Evolutionary conservation across 2,329 filamentous ascomycete genomes (phyloP).

Genomic region (Dendrostoma leiphaemia): DNA sequence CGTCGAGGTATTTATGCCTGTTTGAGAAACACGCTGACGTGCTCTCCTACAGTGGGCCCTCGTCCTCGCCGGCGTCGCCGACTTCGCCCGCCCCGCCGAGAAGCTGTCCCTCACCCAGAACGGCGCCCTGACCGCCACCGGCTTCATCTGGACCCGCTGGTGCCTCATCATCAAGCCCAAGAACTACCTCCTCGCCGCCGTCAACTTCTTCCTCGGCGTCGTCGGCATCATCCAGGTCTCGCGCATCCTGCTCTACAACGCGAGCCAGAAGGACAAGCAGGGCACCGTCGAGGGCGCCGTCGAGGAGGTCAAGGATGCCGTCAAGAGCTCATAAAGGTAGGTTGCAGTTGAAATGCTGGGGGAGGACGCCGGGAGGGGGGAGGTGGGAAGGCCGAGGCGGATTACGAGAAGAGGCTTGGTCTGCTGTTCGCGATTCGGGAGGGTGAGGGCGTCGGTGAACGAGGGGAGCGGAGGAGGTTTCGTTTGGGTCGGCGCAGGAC

Average conservation of each 20-base stretch:
- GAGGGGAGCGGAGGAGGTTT: too few relatives aligned
- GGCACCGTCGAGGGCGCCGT: conserved; percentile 22
- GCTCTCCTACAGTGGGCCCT: conserved; percentile 71
- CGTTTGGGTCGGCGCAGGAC: too few relatives aligned
- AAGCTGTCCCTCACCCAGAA: conserved; percentile 94
- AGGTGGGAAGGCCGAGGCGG: too few relatives aligned
- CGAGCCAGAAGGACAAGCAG: conserved; percentile 53
- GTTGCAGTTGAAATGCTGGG: not conserved
- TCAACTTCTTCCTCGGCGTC: conserved; percentile 95
- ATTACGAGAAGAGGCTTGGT: too few relatives aligned
- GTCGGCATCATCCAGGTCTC: conserved; percentile 81
- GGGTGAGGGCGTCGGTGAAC: too few relatives aligned
- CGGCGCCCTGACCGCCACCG: conserved; percentile 82
- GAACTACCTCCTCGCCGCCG: conserved; percentile 91
- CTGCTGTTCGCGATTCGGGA: too few relatives aligned
- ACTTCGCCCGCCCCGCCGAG: conserved; percentile 87
- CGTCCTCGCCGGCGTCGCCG: conserved; percentile 87
- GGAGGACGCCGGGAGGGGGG: too few relatives aligned
- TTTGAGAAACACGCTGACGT: conserved; percentile 36
- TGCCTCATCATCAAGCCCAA: conserved; percentile 94
- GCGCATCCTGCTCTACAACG: conserved; percentile 70
- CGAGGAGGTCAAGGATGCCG: conserved; percentile 31
- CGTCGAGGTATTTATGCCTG: too few relatives aligned
- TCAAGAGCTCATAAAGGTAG: conserved; percentile 25
- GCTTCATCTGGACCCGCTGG: conserved; percentile 97